These are phyloP conservation scores for Petunia hybrid DNA, from an alignment of 305 asterid species.

Conservation along the genomic window DNA sequence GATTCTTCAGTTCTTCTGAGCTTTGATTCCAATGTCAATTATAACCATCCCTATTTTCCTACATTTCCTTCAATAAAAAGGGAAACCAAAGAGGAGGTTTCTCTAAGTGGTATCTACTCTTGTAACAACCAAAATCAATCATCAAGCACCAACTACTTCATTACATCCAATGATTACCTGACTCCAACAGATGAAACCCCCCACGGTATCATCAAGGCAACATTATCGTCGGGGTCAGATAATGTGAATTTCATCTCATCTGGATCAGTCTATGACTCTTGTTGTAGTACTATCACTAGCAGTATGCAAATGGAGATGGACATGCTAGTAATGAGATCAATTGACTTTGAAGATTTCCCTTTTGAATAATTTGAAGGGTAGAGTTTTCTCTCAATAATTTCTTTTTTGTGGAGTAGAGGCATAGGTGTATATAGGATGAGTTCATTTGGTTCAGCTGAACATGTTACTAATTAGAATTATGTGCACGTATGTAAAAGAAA, in stretches of 20 bases:
- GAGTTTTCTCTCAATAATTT: neutral
- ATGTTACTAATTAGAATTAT: neutral
- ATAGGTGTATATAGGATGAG: neutral
- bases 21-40: constrained; percentile 40
- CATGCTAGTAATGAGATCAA: neutral
- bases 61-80: neutral
- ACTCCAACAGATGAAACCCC: neutral
- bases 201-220: neutral
- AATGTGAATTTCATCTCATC: constrained; percentile 45
- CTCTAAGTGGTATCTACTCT: neutral
- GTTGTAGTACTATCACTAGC: neutral
- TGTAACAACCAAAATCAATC: neutral
- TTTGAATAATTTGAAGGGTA: neutral
- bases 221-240: constrained; percentile 33
- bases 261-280: constrained; percentile 23
- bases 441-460: neutral
- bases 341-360: neutral
- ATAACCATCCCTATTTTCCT: neutral
- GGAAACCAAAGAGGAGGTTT: neutral
- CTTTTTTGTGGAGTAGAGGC: neutral
- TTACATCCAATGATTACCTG: constrained; percentile 27
- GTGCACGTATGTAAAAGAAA: neutral
- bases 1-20: constrained; percentile 51
- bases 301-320: neutral
- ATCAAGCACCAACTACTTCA: constrained; percentile 26